A percentile compares a stretch with the other conserved stretches of the same genome.
phyloP scores from a whole-genome alignment of 2,329 filamentous ascomycete genomes.

The Monosporascus sp. region DNA sequence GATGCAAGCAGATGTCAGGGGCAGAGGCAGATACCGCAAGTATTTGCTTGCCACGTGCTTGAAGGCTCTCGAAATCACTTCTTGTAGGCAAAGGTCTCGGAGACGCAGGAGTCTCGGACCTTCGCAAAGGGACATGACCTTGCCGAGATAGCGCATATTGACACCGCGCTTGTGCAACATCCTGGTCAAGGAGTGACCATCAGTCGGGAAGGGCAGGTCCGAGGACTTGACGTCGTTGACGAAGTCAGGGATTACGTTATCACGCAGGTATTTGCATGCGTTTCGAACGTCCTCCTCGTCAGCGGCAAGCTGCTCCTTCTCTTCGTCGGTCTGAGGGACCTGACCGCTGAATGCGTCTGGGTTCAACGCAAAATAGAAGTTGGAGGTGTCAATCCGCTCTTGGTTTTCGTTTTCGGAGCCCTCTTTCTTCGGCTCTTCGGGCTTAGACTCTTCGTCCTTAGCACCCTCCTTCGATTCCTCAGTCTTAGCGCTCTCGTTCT shows the following conservation, averaged over 20 bases:
- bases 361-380: slow-evolving; percentile 85
- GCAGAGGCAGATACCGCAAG: slow-evolving; percentile 71
- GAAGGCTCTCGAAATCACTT: slow-evolving; percentile 93
- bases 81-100: slow-evolving; percentile 72
- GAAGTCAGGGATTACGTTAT: slow-evolving; percentile 77
- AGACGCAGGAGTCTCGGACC: slow-evolving; percentile 73
- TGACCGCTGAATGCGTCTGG: slow-evolving; percentile 95
- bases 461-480: neutral
- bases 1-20: slow-evolving; percentile 74
- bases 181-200: slow-evolving; percentile 83
- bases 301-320: slow-evolving; percentile 74
- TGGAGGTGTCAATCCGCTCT: slow-evolving; percentile 77
- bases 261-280: slow-evolving; percentile 72
- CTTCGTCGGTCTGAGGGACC: slow-evolving; percentile 80
- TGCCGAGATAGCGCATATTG: slow-evolving; percentile 93
- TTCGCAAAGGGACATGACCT: slow-evolving; percentile 66
- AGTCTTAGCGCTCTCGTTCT: slow-evolving; percentile 18
- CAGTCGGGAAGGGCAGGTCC: slow-evolving; percentile 97
- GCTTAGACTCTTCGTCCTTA: slow-evolving; percentile 6
- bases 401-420: slow-evolving; percentile 37
- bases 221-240: slow-evolving; percentile 84
- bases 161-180: slow-evolving; percentile 95
- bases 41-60: slow-evolving; percentile 85
- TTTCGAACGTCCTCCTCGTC: slow-evolving; percentile 87
- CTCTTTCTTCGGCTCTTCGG: slow-evolving; percentile 27